These are phyloP conservation scores for Wallemia mellicola DNA, from an alignment of 1,284 basidiomycete genomes.

Conservation along the genomic window DNA sequence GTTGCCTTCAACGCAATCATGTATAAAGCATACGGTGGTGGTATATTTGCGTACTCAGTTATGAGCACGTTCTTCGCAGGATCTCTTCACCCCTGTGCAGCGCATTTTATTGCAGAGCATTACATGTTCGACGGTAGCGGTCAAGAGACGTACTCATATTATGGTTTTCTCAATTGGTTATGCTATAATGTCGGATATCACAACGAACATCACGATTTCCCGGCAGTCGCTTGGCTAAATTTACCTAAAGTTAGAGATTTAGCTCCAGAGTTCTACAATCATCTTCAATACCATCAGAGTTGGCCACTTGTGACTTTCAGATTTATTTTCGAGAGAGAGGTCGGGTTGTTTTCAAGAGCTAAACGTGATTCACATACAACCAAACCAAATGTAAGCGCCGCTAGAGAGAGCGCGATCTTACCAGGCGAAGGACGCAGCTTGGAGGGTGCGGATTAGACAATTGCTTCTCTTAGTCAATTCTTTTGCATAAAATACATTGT, in stretches of 20 bases:
- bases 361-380: conserved; percentile 13
- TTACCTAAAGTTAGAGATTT: conserved; percentile 50
- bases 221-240: conserved; percentile 82
- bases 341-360: conserved; percentile 29
- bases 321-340: conserved; percentile 66
- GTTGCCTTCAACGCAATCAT: conserved; percentile 41
- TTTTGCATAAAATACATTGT: background rate
- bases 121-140: conserved; percentile 64
- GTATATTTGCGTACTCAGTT: conserved; percentile 53
- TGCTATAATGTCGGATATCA: conserved; percentile 98
- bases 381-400: background rate
- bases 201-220: conserved; percentile 98
- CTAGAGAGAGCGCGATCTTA: background rate
- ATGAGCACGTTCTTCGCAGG: conserved; percentile 81
- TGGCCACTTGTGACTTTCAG: conserved; percentile 86
- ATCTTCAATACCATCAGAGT: conserved; percentile 50
- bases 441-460: background rate
- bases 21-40: conserved; percentile 27
- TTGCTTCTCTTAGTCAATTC: background rate
- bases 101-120: conserved; percentile 92
- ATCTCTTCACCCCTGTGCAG: conserved; percentile 74
- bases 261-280: conserved; percentile 79
- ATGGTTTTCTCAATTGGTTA: conserved; percentile 63
- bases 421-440: background rate
- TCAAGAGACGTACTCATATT: conserved; percentile 94